These are phyloP conservation scores for Allantophomopsis lycopodina DNA, from an alignment of 2,329 filamentous ascomycete genomes.

Conservation along the genomic window DNA sequence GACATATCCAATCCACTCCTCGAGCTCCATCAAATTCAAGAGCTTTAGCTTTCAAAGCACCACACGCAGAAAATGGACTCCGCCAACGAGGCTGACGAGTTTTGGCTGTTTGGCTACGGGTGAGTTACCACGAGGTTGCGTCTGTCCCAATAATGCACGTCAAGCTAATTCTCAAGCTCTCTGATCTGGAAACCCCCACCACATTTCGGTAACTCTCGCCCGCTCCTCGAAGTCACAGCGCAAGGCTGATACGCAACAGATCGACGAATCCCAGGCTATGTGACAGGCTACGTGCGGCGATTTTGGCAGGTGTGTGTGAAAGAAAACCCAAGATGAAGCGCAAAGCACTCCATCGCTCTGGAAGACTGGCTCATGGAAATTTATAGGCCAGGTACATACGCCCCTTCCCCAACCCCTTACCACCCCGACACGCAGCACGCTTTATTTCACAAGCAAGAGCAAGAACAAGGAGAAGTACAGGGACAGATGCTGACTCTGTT, in stretches of 20 bases:
- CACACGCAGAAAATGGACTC: background rate
- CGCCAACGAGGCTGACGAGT: slow-evolving; percentile 32
- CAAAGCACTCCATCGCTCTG: background rate
- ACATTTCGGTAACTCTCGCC: slow-evolving; percentile 59
- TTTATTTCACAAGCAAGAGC: too few species aligned
- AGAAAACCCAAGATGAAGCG: slow-evolving; percentile 2
- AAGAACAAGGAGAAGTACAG: too few species aligned
- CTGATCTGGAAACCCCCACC: slow-evolving; percentile 98
- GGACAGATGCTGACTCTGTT: slow-evolving; percentile 1
- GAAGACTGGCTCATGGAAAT: slow-evolving; percentile 1
- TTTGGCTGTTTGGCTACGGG: slow-evolving; percentile 98
- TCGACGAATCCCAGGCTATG: slow-evolving; percentile 73
- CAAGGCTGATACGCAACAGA: slow-evolving; percentile 35
- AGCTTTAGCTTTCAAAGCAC: background rate
- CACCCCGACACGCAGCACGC: too few species aligned
- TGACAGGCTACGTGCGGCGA: slow-evolving; percentile 82
- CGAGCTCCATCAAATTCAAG: too few species aligned
- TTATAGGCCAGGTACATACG: slow-evolving; percentile 18
- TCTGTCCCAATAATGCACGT: background rate
- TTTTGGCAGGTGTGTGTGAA: slow-evolving; percentile 95
- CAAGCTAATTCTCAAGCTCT: slow-evolving; percentile 27
- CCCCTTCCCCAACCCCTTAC: background rate
- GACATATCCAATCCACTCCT: too few species aligned
- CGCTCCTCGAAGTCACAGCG: slow-evolving; percentile 1
- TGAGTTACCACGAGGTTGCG: slow-evolving; percentile 32